Conservation (phyloP, 257 asterid species). For the Nicotiana otophora region DNA sequence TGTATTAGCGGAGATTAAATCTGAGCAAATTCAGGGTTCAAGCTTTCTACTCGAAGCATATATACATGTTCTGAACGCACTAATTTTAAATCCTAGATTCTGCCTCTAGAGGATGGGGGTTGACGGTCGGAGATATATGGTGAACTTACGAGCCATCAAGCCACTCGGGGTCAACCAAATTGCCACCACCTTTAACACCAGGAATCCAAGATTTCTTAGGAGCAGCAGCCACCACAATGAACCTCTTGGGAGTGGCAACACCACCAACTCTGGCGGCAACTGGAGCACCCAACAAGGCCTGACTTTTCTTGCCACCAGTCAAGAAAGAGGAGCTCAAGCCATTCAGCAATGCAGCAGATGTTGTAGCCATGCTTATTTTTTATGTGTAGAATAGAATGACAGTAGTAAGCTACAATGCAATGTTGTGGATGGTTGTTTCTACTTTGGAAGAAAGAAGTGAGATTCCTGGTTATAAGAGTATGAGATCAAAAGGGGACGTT, state of each 20-base stretch:
- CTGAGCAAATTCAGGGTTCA: neutral
- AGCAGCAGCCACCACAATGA: slow-evolving; percentile 58
- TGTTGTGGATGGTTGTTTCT: neutral
- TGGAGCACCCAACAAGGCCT: slow-evolving; percentile 43
- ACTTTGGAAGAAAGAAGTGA: slow-evolving; percentile 15
- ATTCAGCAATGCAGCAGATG: slow-evolving; percentile 79
- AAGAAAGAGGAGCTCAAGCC: slow-evolving; percentile 77
- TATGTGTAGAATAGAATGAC: neutral
- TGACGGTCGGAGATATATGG: neutral
- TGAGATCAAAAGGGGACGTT: slow-evolving; percentile 26
- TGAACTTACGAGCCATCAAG: slow-evolving; percentile 97
- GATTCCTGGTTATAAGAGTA: neutral
- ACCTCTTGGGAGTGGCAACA: slow-evolving; percentile 41
- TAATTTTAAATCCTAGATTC: neutral
- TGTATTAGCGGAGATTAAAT: neutral
- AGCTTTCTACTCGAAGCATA: neutral
- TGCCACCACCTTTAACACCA: slow-evolving; percentile 60
- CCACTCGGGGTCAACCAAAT: slow-evolving; percentile 83
- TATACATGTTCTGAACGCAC: neutral
- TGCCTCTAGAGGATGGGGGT: neutral
- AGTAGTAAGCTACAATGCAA: neutral
- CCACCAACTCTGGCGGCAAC: slow-evolving; percentile 34
- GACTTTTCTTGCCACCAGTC: slow-evolving; percentile 69
- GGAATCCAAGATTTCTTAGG: slow-evolving; percentile 95
- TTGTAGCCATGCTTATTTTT: slow-evolving; percentile 55